Conservation (phyloP, 768 basidiomycete genomes). For the Leccinum fibrillosum region DNA sequence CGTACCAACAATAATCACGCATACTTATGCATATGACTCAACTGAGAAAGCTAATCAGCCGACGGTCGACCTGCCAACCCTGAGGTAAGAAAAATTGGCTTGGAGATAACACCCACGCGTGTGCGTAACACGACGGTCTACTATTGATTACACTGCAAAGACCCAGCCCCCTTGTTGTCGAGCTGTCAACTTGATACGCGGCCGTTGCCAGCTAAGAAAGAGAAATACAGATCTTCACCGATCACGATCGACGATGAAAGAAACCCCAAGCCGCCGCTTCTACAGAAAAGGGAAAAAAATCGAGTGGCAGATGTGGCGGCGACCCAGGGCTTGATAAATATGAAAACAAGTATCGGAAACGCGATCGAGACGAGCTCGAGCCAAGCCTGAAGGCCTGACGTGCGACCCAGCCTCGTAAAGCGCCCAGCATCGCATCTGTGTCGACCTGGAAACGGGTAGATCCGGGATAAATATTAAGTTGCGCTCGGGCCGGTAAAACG, state of each 20-base stretch:
- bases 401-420: constrained; percentile 5
- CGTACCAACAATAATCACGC: not conserved
- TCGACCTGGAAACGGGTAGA: constrained; percentile 14
- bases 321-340: constrained; percentile 20
- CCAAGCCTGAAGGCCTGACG: not conserved
- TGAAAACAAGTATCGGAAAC: constrained; percentile 2
- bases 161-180: not conserved
- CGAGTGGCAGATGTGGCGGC: constrained; percentile 1
- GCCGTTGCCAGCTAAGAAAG: not conserved
- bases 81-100: not conserved
- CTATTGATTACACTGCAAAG: not conserved
- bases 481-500: constrained; percentile 11
- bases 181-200: not conserved
- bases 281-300: not conserved
- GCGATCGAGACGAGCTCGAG: not conserved
- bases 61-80: not conserved
- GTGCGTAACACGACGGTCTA: not conserved
- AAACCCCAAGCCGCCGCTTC: not conserved
- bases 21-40: not conserved
- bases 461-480: constrained; percentile 27
- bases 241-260: constrained; percentile 5
- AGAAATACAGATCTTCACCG: not conserved
- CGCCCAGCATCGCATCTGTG: not conserved
- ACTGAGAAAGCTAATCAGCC: not conserved
- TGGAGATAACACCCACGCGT: not conserved